Percentiles rank a stretch among this genome's conserved stretches.
phyloP scores from a whole-genome alignment of 257 asterid genomes.

The Scutellaria barbata region DNA sequence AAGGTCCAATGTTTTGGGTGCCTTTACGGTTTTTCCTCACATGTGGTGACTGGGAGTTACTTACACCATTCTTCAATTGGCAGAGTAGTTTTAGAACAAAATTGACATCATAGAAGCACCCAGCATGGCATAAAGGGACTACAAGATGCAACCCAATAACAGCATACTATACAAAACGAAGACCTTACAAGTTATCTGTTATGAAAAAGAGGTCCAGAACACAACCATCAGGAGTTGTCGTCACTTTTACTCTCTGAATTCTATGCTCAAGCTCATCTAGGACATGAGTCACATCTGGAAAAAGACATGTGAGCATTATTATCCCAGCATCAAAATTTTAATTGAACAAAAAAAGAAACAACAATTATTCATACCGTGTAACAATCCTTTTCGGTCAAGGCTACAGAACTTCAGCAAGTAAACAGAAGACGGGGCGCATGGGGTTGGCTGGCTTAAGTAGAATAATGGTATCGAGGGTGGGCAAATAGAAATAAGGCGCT shows the following conservation, averaged over 20 bases:
- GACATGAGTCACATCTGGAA: constrained; percentile 70
- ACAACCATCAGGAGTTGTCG: constrained; percentile 77
- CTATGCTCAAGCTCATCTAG: constrained; percentile 72
- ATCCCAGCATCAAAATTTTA: constrained; percentile 20
- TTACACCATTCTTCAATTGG: not conserved
- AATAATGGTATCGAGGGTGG: constrained; percentile 60
- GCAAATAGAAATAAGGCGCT: constrained; percentile 66
- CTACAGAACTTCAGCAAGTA: constrained; percentile 68
- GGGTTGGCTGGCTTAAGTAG: constrained; percentile 51
- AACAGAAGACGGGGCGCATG: constrained; percentile 44
- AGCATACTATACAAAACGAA: not conserved
- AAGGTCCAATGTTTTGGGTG: not conserved
- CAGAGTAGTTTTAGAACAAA: not conserved
- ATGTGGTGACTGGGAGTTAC: not conserved
- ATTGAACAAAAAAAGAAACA: constrained; percentile 13
- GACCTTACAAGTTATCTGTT: constrained; percentile 71
- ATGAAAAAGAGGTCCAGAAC: constrained; percentile 80
- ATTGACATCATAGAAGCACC: not conserved
- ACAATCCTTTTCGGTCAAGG: constrained; percentile 66
- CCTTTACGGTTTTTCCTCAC: not conserved
- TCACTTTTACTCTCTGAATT: constrained; percentile 81
- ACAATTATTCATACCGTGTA: constrained; percentile 59
- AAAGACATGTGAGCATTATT: constrained; percentile 16
- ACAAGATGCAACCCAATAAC: constrained; percentile 16
- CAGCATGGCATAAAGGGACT: not conserved